Percentiles rank a stretch among this genome's conserved stretches.
phyloP scores from a whole-genome alignment of 1,284 basidiomycete species.

The Abortiporus biennis region DNA sequence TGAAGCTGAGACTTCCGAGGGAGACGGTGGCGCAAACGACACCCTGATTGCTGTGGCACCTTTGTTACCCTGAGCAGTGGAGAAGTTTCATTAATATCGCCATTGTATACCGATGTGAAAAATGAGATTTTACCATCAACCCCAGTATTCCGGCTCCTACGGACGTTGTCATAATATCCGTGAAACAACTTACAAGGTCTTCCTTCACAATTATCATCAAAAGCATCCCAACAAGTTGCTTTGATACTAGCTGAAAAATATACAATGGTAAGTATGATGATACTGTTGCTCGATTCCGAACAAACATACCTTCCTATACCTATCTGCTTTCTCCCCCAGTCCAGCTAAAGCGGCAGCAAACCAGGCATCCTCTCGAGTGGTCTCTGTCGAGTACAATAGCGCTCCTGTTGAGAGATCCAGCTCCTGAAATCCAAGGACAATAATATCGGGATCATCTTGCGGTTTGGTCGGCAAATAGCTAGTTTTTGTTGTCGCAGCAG shows the following conservation, averaged over 20 bases:
- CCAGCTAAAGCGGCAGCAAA: slow-evolving; percentile 53
- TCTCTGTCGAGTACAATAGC: slow-evolving; percentile 57
- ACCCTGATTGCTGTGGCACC: slow-evolving; percentile 62
- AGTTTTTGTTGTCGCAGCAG: too few species aligned
- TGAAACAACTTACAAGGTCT: slow-evolving; percentile 41
- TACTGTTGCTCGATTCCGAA: not conserved
- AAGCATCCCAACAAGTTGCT: slow-evolving; percentile 75
- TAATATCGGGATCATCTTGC: slow-evolving; percentile 48
- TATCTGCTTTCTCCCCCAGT: slow-evolving; percentile 56
- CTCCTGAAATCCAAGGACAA: slow-evolving; percentile 73
- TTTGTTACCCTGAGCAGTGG: slow-evolving; percentile 59
- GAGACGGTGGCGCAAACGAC: slow-evolving; percentile 39
- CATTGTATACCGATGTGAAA: not conserved
- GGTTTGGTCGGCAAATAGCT: not conserved
- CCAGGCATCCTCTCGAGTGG: slow-evolving; percentile 65
- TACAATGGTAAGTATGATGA: not conserved
- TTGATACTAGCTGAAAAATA: slow-evolving; percentile 50
- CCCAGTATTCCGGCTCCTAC: slow-evolving; percentile 70
- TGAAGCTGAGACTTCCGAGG: slow-evolving; percentile 8
- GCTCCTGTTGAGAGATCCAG: slow-evolving; percentile 72
- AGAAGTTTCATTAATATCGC: not conserved
- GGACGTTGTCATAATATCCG: slow-evolving; percentile 40
- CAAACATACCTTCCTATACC: slow-evolving; percentile 56
- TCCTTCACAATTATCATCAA: slow-evolving; percentile 60
- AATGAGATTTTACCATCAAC: slow-evolving; percentile 46